Conservation (phyloP, 805 yeast species). For the Saturnispora galanensis region DNA sequence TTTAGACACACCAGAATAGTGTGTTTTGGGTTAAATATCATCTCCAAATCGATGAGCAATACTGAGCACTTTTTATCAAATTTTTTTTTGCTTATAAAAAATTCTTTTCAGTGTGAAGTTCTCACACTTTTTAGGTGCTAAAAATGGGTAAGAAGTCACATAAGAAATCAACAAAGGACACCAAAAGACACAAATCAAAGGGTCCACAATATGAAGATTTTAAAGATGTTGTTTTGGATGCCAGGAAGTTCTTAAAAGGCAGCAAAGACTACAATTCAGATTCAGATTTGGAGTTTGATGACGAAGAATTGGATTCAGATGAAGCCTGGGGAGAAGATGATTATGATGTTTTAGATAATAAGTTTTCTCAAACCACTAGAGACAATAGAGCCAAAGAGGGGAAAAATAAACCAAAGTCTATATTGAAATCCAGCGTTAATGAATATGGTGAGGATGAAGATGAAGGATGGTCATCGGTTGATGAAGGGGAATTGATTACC, state of each 20-base stretch:
- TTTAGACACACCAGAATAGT: too few species aligned
- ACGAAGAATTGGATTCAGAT: slow-evolving; percentile 48
- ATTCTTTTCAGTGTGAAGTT: not conserved
- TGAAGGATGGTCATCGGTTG: slow-evolving; percentile 64
- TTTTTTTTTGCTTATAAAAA: not conserved
- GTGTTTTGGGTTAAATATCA: too few species aligned
- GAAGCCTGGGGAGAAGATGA: slow-evolving; percentile 82
- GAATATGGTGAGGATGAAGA: slow-evolving; percentile 40
- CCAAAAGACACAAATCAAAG: not conserved
- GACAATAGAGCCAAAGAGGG: slow-evolving; percentile 28
- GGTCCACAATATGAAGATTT: slow-evolving; percentile 12
- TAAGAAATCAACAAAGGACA: not conserved
- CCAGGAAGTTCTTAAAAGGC: slow-evolving; percentile 21
- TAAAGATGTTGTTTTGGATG: slow-evolving; percentile 25
- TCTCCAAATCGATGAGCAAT: too few species aligned
- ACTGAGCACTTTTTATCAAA: not conserved
- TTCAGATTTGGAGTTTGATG: slow-evolving; percentile 28
- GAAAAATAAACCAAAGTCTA: not conserved
- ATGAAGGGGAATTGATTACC: slow-evolving; percentile 64
- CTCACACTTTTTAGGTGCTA: too few species aligned
- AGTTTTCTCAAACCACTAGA: slow-evolving; percentile 59
- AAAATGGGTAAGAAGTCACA: not conserved
- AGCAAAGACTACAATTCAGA: slow-evolving; percentile 9
- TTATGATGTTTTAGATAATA: slow-evolving; percentile 49
- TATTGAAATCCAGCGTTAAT: slow-evolving; percentile 11